A percentile compares a stretch with the other conserved stretches of the same genome.
Evolutionary conservation across 768 basidiomycete species (phyloP).

Genomic region (Neoboletus brunneissimus): DNA sequence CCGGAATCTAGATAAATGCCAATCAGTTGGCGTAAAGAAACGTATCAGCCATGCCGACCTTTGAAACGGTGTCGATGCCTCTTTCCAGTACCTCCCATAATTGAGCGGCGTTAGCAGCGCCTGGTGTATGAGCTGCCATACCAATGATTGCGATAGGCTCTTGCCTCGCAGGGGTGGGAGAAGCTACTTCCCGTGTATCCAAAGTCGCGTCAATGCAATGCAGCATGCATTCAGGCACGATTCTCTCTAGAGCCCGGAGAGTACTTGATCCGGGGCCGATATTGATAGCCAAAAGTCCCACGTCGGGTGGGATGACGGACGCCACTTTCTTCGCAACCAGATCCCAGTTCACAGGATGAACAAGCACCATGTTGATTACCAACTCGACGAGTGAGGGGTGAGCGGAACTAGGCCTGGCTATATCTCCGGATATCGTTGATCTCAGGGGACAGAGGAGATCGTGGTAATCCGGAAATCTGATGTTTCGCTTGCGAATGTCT

Average conservation of each 20-base stretch:
- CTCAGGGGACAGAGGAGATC: constrained; percentile 50
- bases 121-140: constrained; percentile 58
- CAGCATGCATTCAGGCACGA: constrained; percentile 24
- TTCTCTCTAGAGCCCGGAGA: constrained; percentile 38
- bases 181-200: constrained; percentile 4
- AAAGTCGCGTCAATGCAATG: constrained; percentile 16
- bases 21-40: not conserved
- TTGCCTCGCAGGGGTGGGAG: constrained; percentile 25
- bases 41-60: constrained; percentile 39
- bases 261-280: constrained; percentile 47
- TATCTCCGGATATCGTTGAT: constrained; percentile 44
- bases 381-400: constrained; percentile 36
- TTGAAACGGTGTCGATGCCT: constrained; percentile 53
- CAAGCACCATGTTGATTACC: constrained; percentile 42
- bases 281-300: constrained; percentile 41
- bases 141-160: constrained; percentile 69
- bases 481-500: constrained; percentile 43
- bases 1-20: constrained; percentile 51
- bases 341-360: constrained; percentile 54
- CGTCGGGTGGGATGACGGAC: constrained; percentile 8
- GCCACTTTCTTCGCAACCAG: constrained; percentile 35
- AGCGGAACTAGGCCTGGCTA: constrained; percentile 23
- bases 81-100: constrained; percentile 61
- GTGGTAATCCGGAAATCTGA: constrained; percentile 47
- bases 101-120: constrained; percentile 44